Conservation (phyloP, 495 filamentous ascomycete species). For the Trichoderma virens region DNA sequence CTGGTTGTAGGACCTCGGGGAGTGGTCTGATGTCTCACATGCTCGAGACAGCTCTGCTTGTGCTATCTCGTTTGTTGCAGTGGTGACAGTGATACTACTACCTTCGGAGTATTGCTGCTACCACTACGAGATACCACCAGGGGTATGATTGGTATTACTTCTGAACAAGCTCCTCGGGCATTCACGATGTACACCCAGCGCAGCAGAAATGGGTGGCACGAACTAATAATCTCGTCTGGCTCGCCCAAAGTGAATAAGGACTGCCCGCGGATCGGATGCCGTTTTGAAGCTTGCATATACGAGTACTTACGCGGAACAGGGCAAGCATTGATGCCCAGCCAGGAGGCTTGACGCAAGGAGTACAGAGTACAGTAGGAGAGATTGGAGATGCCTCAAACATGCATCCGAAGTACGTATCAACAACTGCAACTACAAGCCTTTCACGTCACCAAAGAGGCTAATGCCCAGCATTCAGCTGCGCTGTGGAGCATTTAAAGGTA, state of each 20-base stretch:
- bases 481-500: background rate
- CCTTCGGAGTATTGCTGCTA: no score
- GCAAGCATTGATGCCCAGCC: no score
- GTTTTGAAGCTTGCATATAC: background rate
- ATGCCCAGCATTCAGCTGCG: background rate
- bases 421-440: background rate
- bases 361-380: background rate
- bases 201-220: background rate
- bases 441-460: background rate
- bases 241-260: background rate
- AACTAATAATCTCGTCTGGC: background rate
- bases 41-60: constrained; percentile 8
- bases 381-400: background rate
- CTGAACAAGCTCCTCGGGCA: no score
- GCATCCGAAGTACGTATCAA: no score
- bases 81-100: no score
- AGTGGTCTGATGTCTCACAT: constrained; percentile 12
- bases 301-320: no score
- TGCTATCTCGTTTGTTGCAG: no score
- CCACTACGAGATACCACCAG: no score
- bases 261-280: background rate
- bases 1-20: background rate
- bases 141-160: no score
- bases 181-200: background rate
- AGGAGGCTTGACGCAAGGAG: background rate